Base-by-base conservation (phyloP, 2,329 filamentous ascomycete genomes). In the Colletotrichum theobromicola region DNA sequence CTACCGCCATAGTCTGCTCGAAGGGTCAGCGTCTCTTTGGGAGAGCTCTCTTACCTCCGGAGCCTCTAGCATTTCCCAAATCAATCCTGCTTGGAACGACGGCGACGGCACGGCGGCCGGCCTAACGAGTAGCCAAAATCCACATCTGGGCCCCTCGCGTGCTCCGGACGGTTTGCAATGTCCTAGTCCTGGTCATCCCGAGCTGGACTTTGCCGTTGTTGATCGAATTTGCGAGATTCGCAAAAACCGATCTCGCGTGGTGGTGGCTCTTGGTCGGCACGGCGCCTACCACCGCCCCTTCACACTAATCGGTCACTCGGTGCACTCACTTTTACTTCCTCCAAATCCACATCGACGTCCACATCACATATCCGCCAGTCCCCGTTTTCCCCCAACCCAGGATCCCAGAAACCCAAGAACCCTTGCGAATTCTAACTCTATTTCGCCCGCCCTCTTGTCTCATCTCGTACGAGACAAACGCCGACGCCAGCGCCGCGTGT, bases 391-490 rank as follows among this genome's bases (percentile, higher is more conserved):
- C 50, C 12, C 32, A 34, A 74, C 53, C 64, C 67, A 46, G 42
- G 62, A 67, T 72, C 68, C 62, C 68, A 32, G 72, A 67, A 35
- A 37, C 61, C 30, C 16, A 32, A 72, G 42, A 50, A 24, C 53
- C 67, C 72, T 72, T 65, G 53, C 32, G 61, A 63, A 67, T 63
- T 37, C 55, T 57, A 74, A 74, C 67, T 74, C 46, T 72, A 67
- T 58, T 65, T 42, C 26, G 57, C 57, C 67, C 50, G 67, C 50
- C 32, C 26, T 60, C 46, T 37, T 74, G 71, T 74, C 67, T 74
- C 71, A 70, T 65, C 24, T 74, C 37, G 28, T 53, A 64, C 66
- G 57, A 73, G 66, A 64, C 57, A 37, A 35, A 70, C 60, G 26
- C 50, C 67, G 60, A 65, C 30, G 37, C 46, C 30, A 35, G 30